Base-by-base conservation (phyloP, 129 eudicot species). In the Escallonia rubra region DNA sequence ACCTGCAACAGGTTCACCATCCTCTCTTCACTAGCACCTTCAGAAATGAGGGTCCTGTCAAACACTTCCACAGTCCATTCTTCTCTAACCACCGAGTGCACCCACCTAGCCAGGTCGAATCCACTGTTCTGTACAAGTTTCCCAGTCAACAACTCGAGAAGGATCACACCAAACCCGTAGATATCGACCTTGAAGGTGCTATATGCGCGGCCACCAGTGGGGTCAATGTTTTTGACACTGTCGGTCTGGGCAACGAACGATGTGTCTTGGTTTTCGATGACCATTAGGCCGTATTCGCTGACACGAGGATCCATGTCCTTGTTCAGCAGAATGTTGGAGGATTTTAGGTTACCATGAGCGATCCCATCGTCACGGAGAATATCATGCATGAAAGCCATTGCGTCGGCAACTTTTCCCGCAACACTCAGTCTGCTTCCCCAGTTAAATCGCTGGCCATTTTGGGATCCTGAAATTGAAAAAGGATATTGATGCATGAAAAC, bases 231-330 rank as follows among this genome's bases (percentile, higher is more conserved):
- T 63, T 63, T n/a, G 2, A 39, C 8, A 64, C 52, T 71, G 52
- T 67, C 65, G 55, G 63, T 50, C 39, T 72, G 66, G 61, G 64
- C 46, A 38, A 42, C 50, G 11, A 16, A 34, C 52, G 72, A 64
- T 42, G 40, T 76, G 62, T 69, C 71, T 7, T 74, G 75, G 41
- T 66, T 71, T 53, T 82, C 81, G 2, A 65, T 70, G 70, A 57
- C 90, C 84, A 79, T 84, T 63, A 89, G 76, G n/a, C 96, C 96
- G 58, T 89, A 89, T 69, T 89, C 96, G 43, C 96, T 83, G 41
- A 89, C 75, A 14, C 80, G 64, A 8, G 84, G 83, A 34, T 80
- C 87, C 90, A 83, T 78, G 63, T 66, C 69, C 3, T 72, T 60
- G 74, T 73, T 79, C 7, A 89, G 65, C 56, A 89, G 50, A 52